Evolutionary conservation across 257 asterid species (phyloP).

Genomic region (Haberlea rhodopensis): DNA sequence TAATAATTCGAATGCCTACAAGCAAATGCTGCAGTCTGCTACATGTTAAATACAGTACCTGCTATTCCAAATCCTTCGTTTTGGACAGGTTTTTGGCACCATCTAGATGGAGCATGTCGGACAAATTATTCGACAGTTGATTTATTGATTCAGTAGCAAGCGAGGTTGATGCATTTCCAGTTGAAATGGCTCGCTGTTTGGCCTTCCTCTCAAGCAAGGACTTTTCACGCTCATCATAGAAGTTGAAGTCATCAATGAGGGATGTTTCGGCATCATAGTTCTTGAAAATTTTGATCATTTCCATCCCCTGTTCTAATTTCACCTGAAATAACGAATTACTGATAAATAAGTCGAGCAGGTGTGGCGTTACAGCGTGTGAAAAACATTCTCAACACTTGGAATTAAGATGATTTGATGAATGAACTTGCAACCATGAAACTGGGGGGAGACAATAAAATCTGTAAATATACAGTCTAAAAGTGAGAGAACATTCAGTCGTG

Average conservation of each 20-base stretch:
- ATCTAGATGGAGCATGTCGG: conserved; percentile 62
- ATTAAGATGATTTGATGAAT: conserved; percentile 1
- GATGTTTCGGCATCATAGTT: conserved; percentile 82
- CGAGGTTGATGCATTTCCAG: conserved; percentile 42
- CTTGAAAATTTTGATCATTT: conserved; percentile 86
- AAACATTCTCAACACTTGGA: background rate
- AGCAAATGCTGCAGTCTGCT: conserved; percentile 31
- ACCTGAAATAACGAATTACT: conserved; percentile 50
- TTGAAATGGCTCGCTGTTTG: conserved; percentile 54
- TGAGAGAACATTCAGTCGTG: background rate
- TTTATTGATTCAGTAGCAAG: conserved; percentile 59
- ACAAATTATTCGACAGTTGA: conserved; percentile 70
- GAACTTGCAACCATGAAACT: background rate
- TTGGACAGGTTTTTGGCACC: conserved; percentile 50
- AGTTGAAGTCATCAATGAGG: conserved; percentile 83
- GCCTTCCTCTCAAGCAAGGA: conserved; percentile 72
- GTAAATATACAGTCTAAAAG: background rate
- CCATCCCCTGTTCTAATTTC: conserved; percentile 82
- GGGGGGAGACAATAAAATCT: background rate
- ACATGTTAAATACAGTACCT: conserved; percentile 19
- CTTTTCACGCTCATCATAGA: conserved; percentile 87
- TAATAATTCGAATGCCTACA: conserved; percentile 32
- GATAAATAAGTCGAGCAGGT: conserved; percentile 15
- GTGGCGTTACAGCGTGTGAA: background rate
- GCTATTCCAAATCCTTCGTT: conserved; percentile 44